Conservation (phyloP, 1,284 basidiomycete species). For the Naganishia sp. region DNA sequence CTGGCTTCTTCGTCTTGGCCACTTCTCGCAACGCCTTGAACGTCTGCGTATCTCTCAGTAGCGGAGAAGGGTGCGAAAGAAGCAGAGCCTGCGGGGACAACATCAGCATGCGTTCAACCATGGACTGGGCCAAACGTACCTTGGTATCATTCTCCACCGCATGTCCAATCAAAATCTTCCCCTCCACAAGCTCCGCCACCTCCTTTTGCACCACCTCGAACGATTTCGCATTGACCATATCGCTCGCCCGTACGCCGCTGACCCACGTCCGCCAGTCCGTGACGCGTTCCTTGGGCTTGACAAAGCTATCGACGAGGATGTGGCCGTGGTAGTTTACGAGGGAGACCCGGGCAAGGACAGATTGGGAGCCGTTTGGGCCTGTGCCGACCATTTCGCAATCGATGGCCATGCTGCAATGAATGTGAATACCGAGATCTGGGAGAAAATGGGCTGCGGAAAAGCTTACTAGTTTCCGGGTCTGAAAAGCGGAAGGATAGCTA, state of each 20-base stretch:
- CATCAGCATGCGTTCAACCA: not conserved
- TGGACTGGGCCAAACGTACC: conserved; percentile 53
- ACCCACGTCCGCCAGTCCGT: conserved; percentile 92
- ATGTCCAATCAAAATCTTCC: conserved; percentile 86
- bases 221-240: conserved; percentile 75
- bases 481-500: not conserved
- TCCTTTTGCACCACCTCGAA: conserved; percentile 79
- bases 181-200: conserved; percentile 77
- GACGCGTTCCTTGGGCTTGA: conserved; percentile 81
- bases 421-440: not conserved
- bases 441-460: not conserved
- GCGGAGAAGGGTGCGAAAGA: conserved; percentile 79
- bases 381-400: conserved; percentile 99
- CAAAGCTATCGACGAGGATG: conserved; percentile 80
- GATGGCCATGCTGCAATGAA: conserved; percentile 60
- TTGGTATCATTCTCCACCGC: conserved; percentile 90
- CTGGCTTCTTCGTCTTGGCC: conserved; percentile 66
- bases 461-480: conserved; percentile 33
- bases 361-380: conserved; percentile 75
- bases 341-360: conserved; percentile 84
- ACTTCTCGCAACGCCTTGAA: conserved; percentile 57
- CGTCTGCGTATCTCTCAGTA: conserved; percentile 80
- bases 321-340: conserved; percentile 88
- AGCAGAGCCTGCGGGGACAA: conserved; percentile 66
- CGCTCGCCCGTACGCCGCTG: conserved; percentile 76